Evolutionary conservation across 2,329 filamentous ascomycete species (phyloP), one percentile per base, ranked within the genome.

Genomic region (Aspergillus pseudoviridinutans): DNA sequence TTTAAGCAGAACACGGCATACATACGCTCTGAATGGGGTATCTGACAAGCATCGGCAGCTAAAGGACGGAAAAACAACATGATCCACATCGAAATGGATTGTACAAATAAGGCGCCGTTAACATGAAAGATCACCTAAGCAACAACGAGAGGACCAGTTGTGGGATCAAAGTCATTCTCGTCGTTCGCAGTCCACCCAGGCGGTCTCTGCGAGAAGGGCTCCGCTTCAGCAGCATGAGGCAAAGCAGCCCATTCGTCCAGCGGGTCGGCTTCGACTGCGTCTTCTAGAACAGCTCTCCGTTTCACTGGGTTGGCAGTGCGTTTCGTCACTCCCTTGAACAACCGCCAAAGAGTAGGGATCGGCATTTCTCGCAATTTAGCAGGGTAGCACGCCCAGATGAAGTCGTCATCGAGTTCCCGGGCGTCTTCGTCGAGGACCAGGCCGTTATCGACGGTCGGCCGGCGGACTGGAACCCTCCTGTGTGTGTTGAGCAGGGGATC

Each of bases 391-490:
- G 56, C 52, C 68, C 67, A 70, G 50, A 70, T 51, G 54, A 61
- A 60, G 24, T 66, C 66, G 55, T 71, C 68, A 2, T 66, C 66
- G 17, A 66, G n/a, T 25, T 68, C 61, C 10, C 71, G 50, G 8
- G 56, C 32, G 22, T 64, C 58, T 8, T 61, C 44, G 20, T 60
- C 60, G 1, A 61, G 52, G 4, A 53, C 57, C 9, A 64, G 28
- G 3, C 58, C 55, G 12, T 61, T 61, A 12, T 52, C 56, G 10
- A 51, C 53, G 2, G 58, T 53, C n/a, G 61, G 59, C 29, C 61
- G 50, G 46, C 60, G 63, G 52, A 71, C 49, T 50, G 65, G 67
- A 2, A 70, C 59, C 9, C 56, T 54, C 8, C 57, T 25, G 49
- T 69, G 61, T 7, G 50, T 17, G n/a, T 56, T 61, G 20, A 60